These are phyloP conservation scores for Auricularia heimuer DNA, from an alignment of 768 basidiomycete species.

Conservation along the genomic window DNA sequence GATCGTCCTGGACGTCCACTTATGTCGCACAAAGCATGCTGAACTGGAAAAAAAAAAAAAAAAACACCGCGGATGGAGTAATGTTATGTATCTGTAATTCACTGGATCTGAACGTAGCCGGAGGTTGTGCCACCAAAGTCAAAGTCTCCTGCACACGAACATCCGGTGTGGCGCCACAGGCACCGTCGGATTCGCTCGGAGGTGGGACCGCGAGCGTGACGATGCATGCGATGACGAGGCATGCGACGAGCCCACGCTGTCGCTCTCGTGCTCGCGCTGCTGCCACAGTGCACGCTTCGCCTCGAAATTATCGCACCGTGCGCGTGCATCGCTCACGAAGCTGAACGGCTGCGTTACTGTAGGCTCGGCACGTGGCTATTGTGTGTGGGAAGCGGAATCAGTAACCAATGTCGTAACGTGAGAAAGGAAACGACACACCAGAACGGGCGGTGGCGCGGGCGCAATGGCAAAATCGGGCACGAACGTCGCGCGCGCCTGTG, in stretches of 20 bases:
- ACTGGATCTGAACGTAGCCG: no score
- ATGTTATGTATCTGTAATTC: no score
- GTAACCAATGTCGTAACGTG: not conserved
- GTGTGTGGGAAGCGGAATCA: not conserved
- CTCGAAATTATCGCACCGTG: constrained; percentile 32
- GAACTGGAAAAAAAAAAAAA: no score
- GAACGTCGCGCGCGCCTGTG: not conserved
- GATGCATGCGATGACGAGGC: not conserved
- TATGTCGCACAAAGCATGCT: no score
- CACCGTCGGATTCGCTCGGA: constrained; percentile 39
- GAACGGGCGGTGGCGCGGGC: not conserved
- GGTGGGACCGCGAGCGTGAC: constrained; percentile 32
- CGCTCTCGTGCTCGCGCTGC: constrained; percentile 5
- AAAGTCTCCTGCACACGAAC: constrained; percentile 51
- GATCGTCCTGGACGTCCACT: no score
- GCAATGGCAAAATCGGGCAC: not conserved
- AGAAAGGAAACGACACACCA: not conserved
- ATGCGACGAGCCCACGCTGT: not conserved
- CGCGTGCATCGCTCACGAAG: constrained; percentile 39
- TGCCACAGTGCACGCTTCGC: constrained; percentile 18
- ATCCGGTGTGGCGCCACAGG: constrained; percentile 38
- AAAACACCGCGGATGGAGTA: no score
- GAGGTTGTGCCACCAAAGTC: constrained; percentile 21
- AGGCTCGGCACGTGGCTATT: constrained; percentile 9
- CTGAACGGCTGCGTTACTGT: constrained; percentile 44